Percentiles rank a stretch among this genome's conserved stretches.
Conservation (phyloP, 805 yeast species). For the Wickerhamiella spandovensis region DNA sequence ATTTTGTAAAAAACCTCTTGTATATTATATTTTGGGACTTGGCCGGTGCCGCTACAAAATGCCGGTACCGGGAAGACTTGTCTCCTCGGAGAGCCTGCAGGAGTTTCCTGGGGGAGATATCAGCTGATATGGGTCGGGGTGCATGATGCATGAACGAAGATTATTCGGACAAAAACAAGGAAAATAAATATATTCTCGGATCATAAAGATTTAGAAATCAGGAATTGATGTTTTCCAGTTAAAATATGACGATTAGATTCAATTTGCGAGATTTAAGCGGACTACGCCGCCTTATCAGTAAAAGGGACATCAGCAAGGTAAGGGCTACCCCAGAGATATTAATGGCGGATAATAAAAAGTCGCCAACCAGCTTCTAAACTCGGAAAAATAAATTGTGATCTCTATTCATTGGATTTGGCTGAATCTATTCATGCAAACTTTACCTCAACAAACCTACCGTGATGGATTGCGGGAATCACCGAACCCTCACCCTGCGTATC, state of each 20-base stretch:
- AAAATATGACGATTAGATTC: background rate
- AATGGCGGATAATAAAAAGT: background rate
- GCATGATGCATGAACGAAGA: background rate
- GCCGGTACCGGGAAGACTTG: background rate
- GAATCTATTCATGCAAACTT: too few species aligned
- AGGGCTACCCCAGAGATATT: background rate
- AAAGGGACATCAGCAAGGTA: background rate
- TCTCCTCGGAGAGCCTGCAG: background rate
- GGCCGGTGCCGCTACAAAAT: background rate
- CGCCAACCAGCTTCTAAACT: too few species aligned
- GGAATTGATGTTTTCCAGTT: background rate
- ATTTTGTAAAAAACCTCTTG: too few species aligned
- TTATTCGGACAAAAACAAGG: too few species aligned
- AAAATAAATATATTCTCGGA: too few species aligned
- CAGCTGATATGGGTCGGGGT: background rate
- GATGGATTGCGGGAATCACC: slow-evolving; percentile 2
- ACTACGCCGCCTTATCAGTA: background rate
- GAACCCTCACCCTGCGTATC: slow-evolving; percentile 3
- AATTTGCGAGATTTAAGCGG: background rate
- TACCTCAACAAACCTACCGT: too few species aligned
- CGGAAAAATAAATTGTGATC: too few species aligned
- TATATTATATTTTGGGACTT: too few species aligned
- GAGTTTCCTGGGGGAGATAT: background rate
- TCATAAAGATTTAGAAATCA: too few species aligned
- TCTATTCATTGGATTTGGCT: too few species aligned